phyloP scores from a whole-genome alignment of 1,139 yeast species.

The Hemisphaericaspora subhashii region DNA sequence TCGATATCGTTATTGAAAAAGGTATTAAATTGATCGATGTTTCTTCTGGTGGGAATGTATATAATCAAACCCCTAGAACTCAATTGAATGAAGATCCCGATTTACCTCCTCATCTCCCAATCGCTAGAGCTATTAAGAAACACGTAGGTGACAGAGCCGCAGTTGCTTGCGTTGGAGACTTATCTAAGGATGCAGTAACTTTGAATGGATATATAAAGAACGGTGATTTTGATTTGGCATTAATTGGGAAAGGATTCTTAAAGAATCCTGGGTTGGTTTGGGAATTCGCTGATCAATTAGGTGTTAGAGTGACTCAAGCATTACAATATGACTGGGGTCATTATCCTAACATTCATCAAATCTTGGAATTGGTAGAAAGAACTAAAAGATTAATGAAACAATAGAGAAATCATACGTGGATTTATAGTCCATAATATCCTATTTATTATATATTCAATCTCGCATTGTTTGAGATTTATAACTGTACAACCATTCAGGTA shows the following conservation, averaged over 20 bases:
- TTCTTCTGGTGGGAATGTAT: conserved; percentile 52
- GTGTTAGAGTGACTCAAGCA: conserved; percentile 33
- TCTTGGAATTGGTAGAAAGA: conserved; percentile 9
- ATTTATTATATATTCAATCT: conserved; percentile 7
- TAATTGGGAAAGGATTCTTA: conserved; percentile 46
- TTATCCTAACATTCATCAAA: conserved; percentile 10
- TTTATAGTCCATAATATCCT: background rate
- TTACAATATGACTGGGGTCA: conserved; percentile 12
- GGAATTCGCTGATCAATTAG: conserved; percentile 49
- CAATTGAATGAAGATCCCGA: conserved; percentile 9
- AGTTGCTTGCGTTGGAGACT: conserved; percentile 49
- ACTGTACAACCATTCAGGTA: conserved; percentile 53
- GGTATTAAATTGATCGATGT: conserved; percentile 55
- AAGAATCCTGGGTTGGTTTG: conserved; percentile 47
- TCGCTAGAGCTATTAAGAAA: conserved; percentile 41
- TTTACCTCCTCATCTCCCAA: conserved; percentile 27
- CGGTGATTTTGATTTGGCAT: conserved; percentile 45
- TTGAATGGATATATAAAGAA: conserved; percentile 41
- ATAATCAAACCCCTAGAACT: conserved; percentile 17
- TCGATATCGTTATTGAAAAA: conserved; percentile 35
- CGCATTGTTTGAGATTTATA: conserved; percentile 22
- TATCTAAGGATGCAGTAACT: conserved; percentile 26
- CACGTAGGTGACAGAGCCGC: conserved; percentile 39
- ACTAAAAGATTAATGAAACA: conserved; percentile 4
- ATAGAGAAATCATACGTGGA: too few relatives aligned